Evolutionary conservation across 257 asterid species (phyloP), one percentile per base, ranked within the genome.

Genomic region (Lantana camara): DNA sequence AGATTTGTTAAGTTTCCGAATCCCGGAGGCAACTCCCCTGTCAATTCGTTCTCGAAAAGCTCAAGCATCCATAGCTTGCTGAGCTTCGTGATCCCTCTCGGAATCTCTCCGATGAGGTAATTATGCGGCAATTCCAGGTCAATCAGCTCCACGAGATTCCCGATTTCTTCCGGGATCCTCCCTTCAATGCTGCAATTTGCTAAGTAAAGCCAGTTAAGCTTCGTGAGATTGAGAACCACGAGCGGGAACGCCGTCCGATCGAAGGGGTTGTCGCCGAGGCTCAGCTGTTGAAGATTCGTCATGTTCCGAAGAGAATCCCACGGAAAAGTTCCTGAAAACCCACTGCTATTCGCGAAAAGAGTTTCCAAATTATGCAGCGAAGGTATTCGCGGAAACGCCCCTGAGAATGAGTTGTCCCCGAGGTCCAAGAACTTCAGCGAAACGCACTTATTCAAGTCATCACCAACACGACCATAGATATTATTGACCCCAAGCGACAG

Each of bases 191-290:
- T 80, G 53, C 95, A 87, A 55, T 81, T 85, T 1, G 97, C 47
- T 47, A 93, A 10, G 63, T 90, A 93, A 3, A 93, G 77, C 95
- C 80, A 84, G 10, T 55, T 76, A 48, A 93, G 68, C 0, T 52
- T 80, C 46, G 64, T 65, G 27, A 80, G 86, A 53, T 63, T 69
- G 42, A 74, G 11, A 30, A 90, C 54, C 77, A 17, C 77, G 0
- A 4, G 9, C 1, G 97, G 99, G 53, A 93, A 90, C 7, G 69
- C 74, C 4, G 83, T 54, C 2, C 19, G 58, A 30, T 83, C 80
- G 44, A 93, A 87, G 0, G 44, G 22, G 63, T 90, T 93, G 57
- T 90, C 97, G 1, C 99, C 99, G 4, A 87, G 63, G 60, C 97
- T 85, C 52, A 93, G 53, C 0, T 64, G 90, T 15, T 52, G 73